phyloP scores from a whole-genome alignment of 2,329 filamentous ascomycete species.

The Pseudogymnoascus pannorum region DNA sequence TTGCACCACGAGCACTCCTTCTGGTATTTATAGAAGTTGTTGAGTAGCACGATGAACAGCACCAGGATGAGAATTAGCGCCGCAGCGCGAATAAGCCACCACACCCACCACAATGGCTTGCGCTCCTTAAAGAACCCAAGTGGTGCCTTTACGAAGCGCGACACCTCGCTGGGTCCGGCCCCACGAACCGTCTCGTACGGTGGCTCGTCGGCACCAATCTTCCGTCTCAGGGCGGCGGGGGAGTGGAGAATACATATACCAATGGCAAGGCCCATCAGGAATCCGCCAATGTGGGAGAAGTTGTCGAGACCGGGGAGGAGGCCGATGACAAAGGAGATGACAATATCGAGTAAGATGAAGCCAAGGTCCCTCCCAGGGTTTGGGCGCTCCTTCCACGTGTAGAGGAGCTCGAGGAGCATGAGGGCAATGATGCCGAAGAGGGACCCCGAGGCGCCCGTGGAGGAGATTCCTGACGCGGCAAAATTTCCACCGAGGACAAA shows the following conservation, averaged over 20 bases:
- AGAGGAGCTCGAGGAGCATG: constrained; percentile 80
- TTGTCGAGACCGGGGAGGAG: constrained; percentile 91
- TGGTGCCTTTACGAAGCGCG: constrained; percentile 51
- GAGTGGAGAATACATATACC: constrained; percentile 86
- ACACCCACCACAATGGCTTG: constrained; percentile 92
- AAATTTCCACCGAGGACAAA: constrained; percentile 95
- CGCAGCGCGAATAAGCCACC: constrained; percentile 82
- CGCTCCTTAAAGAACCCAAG: constrained; percentile 83
- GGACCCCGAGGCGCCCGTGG: constrained; percentile 81
- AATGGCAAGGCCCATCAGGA: constrained; percentile 81
- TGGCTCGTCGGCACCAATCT: constrained; percentile 60
- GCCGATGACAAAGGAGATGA: constrained; percentile 86
- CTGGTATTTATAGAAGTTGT: constrained; percentile 82
- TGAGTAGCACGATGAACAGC: constrained; percentile 76
- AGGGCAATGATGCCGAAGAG: constrained; percentile 90
- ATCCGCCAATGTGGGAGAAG: constrained; percentile 94
- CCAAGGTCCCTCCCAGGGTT: constrained; percentile 76
- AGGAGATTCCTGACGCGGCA: constrained; percentile 71
- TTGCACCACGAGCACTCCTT: constrained; percentile 87
- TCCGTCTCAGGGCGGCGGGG: constrained; percentile 68
- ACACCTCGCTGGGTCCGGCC: constrained; percentile 25
- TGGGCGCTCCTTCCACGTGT: constrained; percentile 77
- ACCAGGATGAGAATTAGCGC: constrained; percentile 74
- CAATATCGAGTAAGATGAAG: constrained; percentile 77
- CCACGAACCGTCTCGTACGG: constrained; percentile 63